phyloP scores from a whole-genome alignment of 1,139 yeast species.

The Taphrina populina region DNA sequence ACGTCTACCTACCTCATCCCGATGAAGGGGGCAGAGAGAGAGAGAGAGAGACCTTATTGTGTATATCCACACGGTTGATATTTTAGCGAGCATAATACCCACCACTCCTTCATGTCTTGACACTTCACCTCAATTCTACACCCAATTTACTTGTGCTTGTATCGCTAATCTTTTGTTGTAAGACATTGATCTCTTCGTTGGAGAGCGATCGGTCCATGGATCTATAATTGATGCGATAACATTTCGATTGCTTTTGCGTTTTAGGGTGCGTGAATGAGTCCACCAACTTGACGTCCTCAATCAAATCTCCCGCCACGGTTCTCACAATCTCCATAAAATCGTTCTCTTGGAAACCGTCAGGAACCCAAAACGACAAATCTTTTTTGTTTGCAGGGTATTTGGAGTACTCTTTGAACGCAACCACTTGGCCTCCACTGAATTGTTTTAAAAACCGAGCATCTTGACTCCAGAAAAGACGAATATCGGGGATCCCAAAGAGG shows the following conservation, averaged over 20 bases:
- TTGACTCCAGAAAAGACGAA: conserved; percentile 84
- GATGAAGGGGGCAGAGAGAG: too few species aligned
- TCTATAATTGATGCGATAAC: conserved; percentile 88
- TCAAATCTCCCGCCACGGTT: conserved; percentile 75
- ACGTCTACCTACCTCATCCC: too few species aligned
- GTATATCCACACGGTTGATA: too few species aligned
- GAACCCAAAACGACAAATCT: conserved; percentile 89
- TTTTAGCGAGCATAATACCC: too few species aligned
- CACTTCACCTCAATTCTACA: conserved; percentile 11
- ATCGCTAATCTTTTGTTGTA: conserved; percentile 63
- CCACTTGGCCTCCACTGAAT: conserved; percentile 62
- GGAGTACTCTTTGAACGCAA: conserved; percentile 82
- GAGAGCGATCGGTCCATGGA: conserved; percentile 92
- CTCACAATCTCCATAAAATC: conserved; percentile 94
- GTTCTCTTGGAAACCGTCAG: conserved; percentile 63
- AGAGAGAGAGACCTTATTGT: too few species aligned
- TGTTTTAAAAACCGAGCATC: conserved; percentile 78
- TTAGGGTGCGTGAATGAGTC: conserved; percentile 87
- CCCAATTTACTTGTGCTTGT: conserved; percentile 4
- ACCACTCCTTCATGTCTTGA: too few species aligned
- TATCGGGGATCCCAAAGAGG: conserved; percentile 90
- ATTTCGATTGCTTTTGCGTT: conserved; percentile 70
- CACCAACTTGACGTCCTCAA: conserved; percentile 70
- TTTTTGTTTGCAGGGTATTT: conserved; percentile 83
- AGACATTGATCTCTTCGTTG: conserved; percentile 69